Evolutionary conservation across 441 rosid species (phyloP).

Genomic region (Jatropha podagrica): DNA sequence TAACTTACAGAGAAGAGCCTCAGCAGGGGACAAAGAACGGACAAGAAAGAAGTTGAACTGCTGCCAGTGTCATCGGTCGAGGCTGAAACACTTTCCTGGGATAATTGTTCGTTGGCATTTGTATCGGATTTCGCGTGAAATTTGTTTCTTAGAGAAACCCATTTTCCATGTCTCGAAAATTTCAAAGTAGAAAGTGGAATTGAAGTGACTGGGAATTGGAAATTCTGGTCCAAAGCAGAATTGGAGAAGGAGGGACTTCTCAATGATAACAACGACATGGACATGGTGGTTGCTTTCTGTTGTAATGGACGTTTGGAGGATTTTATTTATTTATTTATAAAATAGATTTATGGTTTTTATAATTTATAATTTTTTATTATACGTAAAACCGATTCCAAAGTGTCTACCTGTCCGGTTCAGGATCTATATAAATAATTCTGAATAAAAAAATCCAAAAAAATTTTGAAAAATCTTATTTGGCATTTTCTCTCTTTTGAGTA

Average conservation of each 20-base stretch:
- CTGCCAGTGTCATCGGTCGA: constrained; percentile 13
- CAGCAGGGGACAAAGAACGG: constrained; percentile 81
- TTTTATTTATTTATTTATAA: too few species aligned
- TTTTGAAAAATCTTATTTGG: too few species aligned
- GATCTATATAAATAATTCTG: too few species aligned
- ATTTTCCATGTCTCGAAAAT: constrained; percentile 11
- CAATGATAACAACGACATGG: constrained; percentile 25
- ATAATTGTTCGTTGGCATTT: constrained; percentile 21
- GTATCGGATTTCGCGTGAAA: constrained; percentile 33
- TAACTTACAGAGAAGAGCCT: constrained; percentile 67
- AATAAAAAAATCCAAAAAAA: too few species aligned
- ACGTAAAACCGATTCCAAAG: too few species aligned
- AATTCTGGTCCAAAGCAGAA: background rate
- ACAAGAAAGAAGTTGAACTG: constrained; percentile 57
- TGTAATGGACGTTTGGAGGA: too few species aligned
- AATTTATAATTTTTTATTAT: too few species aligned
- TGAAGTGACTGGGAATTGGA: constrained; percentile 20
- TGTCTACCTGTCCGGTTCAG: too few species aligned
- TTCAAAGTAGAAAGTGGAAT: constrained; percentile 23
- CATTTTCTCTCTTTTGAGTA: too few species aligned
- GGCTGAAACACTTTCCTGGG: constrained; percentile 10
- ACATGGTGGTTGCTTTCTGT: constrained; percentile 8
- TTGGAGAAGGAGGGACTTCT: background rate
- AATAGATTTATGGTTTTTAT: too few species aligned
- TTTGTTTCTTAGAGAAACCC: constrained; percentile 29